A percentile compares a stretch with the other conserved stretches of the same genome.
These are phyloP conservation scores for Besnoitia besnoiti DNA, from an alignment of 169 alveolate species.

Conservation along the genomic window DNA sequence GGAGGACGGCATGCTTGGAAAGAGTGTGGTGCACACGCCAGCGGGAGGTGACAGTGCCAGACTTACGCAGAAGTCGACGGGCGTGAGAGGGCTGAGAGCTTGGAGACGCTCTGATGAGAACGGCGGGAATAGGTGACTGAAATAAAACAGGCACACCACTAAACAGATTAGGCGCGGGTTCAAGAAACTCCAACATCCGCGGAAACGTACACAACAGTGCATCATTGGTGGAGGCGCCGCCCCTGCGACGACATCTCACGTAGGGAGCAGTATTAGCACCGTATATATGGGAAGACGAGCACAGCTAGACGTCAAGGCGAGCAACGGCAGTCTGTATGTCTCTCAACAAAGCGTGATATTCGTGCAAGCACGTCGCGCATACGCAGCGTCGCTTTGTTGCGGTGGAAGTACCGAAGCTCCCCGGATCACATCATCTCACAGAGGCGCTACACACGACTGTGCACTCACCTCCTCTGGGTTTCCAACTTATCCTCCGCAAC, in stretches of 20 bases:
- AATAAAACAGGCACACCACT: background rate
- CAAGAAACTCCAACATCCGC: background rate
- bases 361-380: too few relatives aligned
- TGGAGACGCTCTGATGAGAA: background rate
- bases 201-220: background rate
- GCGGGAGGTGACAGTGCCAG: too few relatives aligned
- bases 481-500: background rate
- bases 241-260: background rate
- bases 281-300: background rate
- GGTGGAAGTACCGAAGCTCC: too few relatives aligned
- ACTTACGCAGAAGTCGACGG: conserved; percentile 5
- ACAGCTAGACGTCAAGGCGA: too few relatives aligned
- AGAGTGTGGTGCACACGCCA: too few relatives aligned
- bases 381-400: too few relatives aligned
- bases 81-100: conserved; percentile 6
- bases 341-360: too few relatives aligned
- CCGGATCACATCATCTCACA: too few relatives aligned
- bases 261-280: background rate
- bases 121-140: conserved; percentile 18
- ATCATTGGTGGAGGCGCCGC: background rate
- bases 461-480: background rate
- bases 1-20: too few relatives aligned
- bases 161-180: too few relatives aligned
- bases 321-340: too few relatives aligned
- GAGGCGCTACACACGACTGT: too few relatives aligned